Evolutionary conservation across 306 rosid genomes (phyloP), one percentile per base, ranked within the genome.

Genomic region (Prunus armeniaca): DNA sequence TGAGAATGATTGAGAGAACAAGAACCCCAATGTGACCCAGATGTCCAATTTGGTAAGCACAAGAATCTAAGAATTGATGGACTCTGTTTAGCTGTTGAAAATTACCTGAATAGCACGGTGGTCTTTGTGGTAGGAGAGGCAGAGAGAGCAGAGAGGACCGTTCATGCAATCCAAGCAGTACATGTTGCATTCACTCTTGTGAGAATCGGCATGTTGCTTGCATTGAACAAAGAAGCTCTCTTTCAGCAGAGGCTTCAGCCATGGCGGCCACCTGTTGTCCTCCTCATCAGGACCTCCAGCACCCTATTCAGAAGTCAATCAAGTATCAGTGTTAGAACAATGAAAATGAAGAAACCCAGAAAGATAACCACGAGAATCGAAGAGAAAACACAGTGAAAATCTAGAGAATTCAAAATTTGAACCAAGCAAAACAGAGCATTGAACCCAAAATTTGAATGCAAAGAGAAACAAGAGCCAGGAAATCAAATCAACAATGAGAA

Each of bases 121-220:
- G 75, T 96, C 99, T 76, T 82, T 92, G 84, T 96, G 99, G 71
- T 84, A 71, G 7, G 66, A 64, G 22, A 96, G 93, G 74, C 99
- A 96, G 78, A 96, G 93, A 69, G 99, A 96, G 63, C 99, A 96
- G 73, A 96, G 90, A 69, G 98, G 84, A 0, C 99, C 94, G 49
- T 96, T 88, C 97, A 92, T 86, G 75, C 99, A 96, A 81, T 96
- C 99, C 88, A 96, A 85, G 73, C 99, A 96, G 69, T 89, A 96
- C 99, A 96, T 96, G 58, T 96, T 96, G 69, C 99, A 96, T 86
- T 96, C 99, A 7, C 98, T 92, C 84, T 92, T 96, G 87, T 92
- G 99, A 1, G 97, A 92, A 82, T 92, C 97, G 6, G 90, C 96
- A 56, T 96, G 99, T 11, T 80, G 65, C 82, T 91, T 87, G 91